A percentile compares a stretch with the other conserved stretches of the same genome.
Conservation (phyloP, 495 filamentous ascomycete genomes). For the Talaromyces wortmannii region DNA sequence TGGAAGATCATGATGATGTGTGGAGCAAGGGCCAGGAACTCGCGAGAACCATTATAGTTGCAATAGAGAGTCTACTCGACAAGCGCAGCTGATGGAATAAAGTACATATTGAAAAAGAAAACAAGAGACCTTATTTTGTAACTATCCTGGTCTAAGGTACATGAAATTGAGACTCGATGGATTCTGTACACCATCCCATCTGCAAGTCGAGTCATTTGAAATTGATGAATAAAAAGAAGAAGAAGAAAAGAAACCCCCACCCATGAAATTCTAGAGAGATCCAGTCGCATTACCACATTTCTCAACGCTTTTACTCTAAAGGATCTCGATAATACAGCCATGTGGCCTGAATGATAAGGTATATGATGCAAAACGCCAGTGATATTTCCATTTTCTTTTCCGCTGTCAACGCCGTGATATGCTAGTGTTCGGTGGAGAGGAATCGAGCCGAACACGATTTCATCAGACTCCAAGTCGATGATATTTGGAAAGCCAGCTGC, state of each 20-base stretch:
- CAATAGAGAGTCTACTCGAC: constrained; percentile 22
- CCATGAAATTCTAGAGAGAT: not conserved
- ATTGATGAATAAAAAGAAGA: too few relatives aligned
- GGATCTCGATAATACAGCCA: not conserved
- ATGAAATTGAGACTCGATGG: too few relatives aligned
- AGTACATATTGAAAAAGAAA: not conserved
- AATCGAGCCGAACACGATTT: not conserved
- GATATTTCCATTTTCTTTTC: not conserved
- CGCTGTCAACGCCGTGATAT: not conserved
- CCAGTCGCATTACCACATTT: not conserved
- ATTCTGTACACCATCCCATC: too few relatives aligned
- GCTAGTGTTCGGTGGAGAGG: not conserved
- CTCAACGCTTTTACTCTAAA: not conserved
- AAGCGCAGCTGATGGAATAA: not conserved
- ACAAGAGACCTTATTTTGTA: too few relatives aligned
- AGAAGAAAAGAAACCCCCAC: not conserved
- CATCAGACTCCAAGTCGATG: not conserved
- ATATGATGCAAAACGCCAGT: not conserved
- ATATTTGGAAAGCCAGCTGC: not conserved
- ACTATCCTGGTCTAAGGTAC: too few relatives aligned
- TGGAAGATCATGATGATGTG: constrained; percentile 58
- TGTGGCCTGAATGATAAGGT: not conserved
- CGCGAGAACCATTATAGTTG: constrained; percentile 28
- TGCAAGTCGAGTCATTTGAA: too few relatives aligned
- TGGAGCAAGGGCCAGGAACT: constrained; percentile 47